Conservation (phyloP, 768 basidiomycete genomes). For the Suillus decipiens region DNA sequence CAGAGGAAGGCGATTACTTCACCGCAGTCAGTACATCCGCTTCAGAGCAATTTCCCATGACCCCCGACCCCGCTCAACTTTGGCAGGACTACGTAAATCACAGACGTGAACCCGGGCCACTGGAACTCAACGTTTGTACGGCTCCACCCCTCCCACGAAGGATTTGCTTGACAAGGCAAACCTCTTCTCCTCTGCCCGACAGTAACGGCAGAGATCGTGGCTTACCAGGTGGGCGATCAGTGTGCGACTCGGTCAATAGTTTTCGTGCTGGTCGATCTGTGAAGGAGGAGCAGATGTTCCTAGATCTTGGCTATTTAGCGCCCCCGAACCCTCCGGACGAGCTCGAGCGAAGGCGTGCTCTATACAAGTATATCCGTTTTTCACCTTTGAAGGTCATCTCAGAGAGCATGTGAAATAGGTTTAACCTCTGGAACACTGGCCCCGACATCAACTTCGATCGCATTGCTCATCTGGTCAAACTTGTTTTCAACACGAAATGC, state of each 20-base stretch:
- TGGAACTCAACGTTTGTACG: slow-evolving; percentile 35
- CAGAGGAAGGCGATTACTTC: slow-evolving; percentile 33
- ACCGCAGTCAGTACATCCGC: slow-evolving; percentile 28
- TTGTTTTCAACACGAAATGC: slow-evolving; percentile 89
- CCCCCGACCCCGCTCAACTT: slow-evolving; percentile 20
- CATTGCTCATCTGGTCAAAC: slow-evolving; percentile 88
- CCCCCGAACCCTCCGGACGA: slow-evolving; percentile 89
- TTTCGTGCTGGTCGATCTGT: slow-evolving; percentile 48
- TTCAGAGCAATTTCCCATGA: slow-evolving; percentile 20
- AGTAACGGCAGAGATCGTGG: slow-evolving; percentile 35
- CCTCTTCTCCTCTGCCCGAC: slow-evolving; percentile 62
- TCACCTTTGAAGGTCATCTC: slow-evolving; percentile 9
- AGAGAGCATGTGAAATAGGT: slow-evolving; percentile 46
- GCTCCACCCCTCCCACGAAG: slow-evolving; percentile 54
- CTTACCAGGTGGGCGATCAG: slow-evolving; percentile 33
- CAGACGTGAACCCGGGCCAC: slow-evolving; percentile 29
- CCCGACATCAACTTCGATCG: slow-evolving; percentile 91
- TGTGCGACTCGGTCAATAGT: slow-evolving; percentile 34
- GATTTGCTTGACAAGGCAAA: slow-evolving; percentile 59
- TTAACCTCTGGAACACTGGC: slow-evolving; percentile 87
- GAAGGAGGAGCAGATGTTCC: slow-evolving; percentile 70
- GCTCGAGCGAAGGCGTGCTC: slow-evolving; percentile 73
- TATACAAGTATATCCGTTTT: slow-evolving; percentile 66
- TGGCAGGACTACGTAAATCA: slow-evolving; percentile 30
- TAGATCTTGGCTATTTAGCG: slow-evolving; percentile 65